Percentiles rank a stretch among this genome's conserved stretches.
These are phyloP conservation scores for Sporothrix euskadiensis DNA, from an alignment of 2,329 filamentous ascomycete genomes.

Conservation along the genomic window DNA sequence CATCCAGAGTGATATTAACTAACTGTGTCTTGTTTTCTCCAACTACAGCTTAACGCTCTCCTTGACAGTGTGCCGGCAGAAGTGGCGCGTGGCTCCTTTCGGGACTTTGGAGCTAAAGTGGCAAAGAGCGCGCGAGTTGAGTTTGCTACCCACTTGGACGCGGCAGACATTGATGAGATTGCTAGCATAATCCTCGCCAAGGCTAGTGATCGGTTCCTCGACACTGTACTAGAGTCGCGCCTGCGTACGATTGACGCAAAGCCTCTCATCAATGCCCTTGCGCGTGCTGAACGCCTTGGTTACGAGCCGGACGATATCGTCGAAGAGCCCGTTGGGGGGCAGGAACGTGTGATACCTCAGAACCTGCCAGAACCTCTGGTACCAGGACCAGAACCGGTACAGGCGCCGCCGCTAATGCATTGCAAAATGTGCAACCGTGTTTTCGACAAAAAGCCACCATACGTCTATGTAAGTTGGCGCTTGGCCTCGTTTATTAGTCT, in stretches of 20 bases:
- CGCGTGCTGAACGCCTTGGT: slow-evolving; percentile 57
- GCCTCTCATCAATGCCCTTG: slow-evolving; percentile 58
- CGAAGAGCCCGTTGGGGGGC: slow-evolving; percentile 43
- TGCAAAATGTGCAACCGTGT: slow-evolving; percentile 41
- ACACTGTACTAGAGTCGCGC: slow-evolving; percentile 53
- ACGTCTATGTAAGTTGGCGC: slow-evolving; percentile 39
- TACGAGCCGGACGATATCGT: slow-evolving; percentile 55
- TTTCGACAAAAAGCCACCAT: slow-evolving; percentile 40
- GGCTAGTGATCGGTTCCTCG: slow-evolving; percentile 53
- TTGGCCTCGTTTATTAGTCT: background rate
- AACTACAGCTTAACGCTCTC: slow-evolving; percentile 50
- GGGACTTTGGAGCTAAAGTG: slow-evolving; percentile 50
- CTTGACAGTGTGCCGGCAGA: slow-evolving; percentile 47
- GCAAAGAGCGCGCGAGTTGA: slow-evolving; percentile 45
- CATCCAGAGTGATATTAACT: background rate
- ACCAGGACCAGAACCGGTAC: background rate
- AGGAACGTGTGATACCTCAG: slow-evolving; percentile 43
- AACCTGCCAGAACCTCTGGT: background rate
- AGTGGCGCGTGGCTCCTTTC: slow-evolving; percentile 44
- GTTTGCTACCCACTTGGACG: slow-evolving; percentile 45
- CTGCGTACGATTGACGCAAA: slow-evolving; percentile 56
- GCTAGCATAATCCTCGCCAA: slow-evolving; percentile 48
- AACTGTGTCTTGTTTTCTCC: background rate
- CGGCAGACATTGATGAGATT: slow-evolving; percentile 49
- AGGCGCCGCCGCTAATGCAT: slow-evolving; percentile 2